A percentile compares a stretch with the other conserved stretches of the same genome.
phyloP scores from a whole-genome alignment of 805 yeast genomes.

The Wickerhamiella sorbophila region DNA sequence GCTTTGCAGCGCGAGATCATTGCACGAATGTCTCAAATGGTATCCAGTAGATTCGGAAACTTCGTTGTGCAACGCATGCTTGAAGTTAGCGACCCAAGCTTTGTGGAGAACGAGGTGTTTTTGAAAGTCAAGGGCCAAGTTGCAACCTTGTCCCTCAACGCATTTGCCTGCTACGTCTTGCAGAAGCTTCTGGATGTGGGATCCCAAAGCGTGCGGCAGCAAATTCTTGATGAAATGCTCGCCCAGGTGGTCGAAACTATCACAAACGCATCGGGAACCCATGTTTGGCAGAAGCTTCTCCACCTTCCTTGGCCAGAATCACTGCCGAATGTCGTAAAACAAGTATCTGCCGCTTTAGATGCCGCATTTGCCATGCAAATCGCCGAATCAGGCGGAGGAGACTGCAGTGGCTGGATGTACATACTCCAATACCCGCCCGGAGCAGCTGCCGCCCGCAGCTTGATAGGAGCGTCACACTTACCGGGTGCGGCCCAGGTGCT shows the following conservation, averaged over 20 bases:
- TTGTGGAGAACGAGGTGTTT: conserved; percentile 18
- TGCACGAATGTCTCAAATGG: conserved; percentile 21
- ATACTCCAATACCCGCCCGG: neutral
- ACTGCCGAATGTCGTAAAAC: conserved; percentile 7
- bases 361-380: neutral
- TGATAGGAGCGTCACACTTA: neutral
- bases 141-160: conserved; percentile 23
- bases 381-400: neutral
- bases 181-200: conserved; percentile 29
- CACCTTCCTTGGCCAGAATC: conserved; percentile 23
- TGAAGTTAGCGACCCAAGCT: conserved; percentile 21
- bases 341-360: conserved; percentile 1
- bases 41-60: conserved; percentile 31
- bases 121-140: conserved; percentile 24
- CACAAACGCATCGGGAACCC: conserved; percentile 29
- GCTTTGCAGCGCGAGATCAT: conserved; percentile 22
- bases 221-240: conserved; percentile 27
- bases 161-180: conserved; percentile 31
- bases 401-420: conserved; percentile 1
- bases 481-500: neutral
- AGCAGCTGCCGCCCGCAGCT: neutral
- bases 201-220: conserved; percentile 17
- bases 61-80: conserved; percentile 30
- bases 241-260: conserved; percentile 22
- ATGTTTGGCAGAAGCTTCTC: conserved; percentile 32